Evolutionary conservation across 2,329 filamentous ascomycete species (phyloP).

Genomic region (Hymenoscyphus occultus): DNA sequence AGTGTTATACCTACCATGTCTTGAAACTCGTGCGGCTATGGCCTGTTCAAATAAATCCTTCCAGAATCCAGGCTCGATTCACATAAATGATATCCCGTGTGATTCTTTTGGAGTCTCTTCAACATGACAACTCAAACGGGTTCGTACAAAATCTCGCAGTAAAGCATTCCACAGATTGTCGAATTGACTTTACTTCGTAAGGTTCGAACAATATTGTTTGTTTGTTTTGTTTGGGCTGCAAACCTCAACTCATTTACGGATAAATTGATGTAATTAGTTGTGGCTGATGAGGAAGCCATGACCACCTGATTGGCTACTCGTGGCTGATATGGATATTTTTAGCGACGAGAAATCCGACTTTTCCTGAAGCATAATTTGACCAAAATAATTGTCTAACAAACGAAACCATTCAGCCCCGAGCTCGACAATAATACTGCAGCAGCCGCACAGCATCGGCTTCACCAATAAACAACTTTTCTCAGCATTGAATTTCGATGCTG

Average conservation of each 20-base stretch:
- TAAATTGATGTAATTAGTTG: neutral
- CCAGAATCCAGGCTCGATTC: neutral
- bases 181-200: neutral
- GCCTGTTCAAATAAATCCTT: neutral
- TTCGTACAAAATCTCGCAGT: neutral
- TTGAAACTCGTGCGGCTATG: neutral
- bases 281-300: neutral
- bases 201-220: neutral
- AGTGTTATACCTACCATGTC: neutral
- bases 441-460: neutral
- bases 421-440: neutral
- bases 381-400: neutral
- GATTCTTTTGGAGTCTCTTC: neutral
- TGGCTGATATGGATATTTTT: neutral
- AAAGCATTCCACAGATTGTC: neutral
- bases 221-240: neutral
- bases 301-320: neutral
- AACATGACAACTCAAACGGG: neutral
- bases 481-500: neutral
- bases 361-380: neutral
- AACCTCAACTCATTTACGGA: neutral
- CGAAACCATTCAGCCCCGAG: neutral
- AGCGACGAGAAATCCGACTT: neutral
- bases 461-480: neutral
- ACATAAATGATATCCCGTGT: neutral